phyloP scores from a whole-genome alignment of 2,329 filamentous ascomycete genomes.

The Colletotrichum cuscutae region DNA sequence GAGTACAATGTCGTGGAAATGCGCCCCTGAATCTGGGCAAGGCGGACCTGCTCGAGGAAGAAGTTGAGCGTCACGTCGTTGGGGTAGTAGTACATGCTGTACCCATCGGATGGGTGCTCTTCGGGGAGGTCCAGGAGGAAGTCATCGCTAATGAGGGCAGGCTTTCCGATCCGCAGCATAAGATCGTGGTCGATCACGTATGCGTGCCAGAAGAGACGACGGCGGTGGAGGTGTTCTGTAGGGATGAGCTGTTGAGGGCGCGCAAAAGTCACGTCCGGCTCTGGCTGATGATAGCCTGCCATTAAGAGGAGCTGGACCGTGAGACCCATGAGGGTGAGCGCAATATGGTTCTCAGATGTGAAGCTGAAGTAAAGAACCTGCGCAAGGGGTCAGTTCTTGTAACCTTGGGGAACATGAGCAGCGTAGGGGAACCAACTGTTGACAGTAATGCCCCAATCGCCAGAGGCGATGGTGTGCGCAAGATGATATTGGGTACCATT shows the following conservation, averaged over 20 bases:
- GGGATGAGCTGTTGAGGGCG: not conserved
- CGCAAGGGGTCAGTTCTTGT: not conserved
- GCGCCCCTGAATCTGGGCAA: slow-evolving; percentile 25
- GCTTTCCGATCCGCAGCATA: slow-evolving; percentile 24
- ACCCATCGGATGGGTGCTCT: slow-evolving; percentile 26
- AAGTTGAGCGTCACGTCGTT: slow-evolving; percentile 23
- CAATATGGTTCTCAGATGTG: slow-evolving; percentile 22
- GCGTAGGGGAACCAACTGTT: not conserved
- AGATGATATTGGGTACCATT: slow-evolving; percentile 20
- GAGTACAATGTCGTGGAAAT: slow-evolving; percentile 15
- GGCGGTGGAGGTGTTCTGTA: slow-evolving; percentile 8
- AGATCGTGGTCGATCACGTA: slow-evolving; percentile 29
- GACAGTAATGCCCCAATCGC: slow-evolving; percentile 15
- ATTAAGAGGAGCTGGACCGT: slow-evolving; percentile 17
- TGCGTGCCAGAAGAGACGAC: slow-evolving; percentile 23
- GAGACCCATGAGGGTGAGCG: slow-evolving; percentile 10
- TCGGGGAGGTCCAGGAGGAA: slow-evolving; percentile 31
- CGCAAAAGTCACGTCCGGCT: not conserved
- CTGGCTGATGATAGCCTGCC: slow-evolving; percentile 20
- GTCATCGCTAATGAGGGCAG: slow-evolving; percentile 27
- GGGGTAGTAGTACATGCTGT: slow-evolving; percentile 29
- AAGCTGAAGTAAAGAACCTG: slow-evolving; percentile 25
- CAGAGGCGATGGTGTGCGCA: slow-evolving; percentile 19
- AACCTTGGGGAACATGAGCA: too few relatives aligned
- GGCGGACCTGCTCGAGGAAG: slow-evolving; percentile 28